Conservation (phyloP, 345 rosid species). For the Sisymbrium altissimum region DNA sequence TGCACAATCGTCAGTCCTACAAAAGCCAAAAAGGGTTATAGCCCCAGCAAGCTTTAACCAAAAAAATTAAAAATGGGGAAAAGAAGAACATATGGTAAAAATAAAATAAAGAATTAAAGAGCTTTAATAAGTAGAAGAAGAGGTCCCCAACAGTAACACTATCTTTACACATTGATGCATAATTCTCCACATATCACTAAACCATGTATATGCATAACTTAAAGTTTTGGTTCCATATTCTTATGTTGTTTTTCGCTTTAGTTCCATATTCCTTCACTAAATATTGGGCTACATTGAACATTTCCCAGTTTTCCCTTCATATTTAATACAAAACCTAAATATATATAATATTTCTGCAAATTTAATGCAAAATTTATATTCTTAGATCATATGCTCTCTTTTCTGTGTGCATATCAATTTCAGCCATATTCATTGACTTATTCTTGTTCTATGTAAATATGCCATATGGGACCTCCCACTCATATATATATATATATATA, state of each 20-base stretch:
- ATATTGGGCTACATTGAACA: slow-evolving; percentile 18
- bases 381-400: slow-evolving; percentile 9
- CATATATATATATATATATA: too few relatives aligned
- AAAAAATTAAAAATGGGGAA: slow-evolving; percentile 16
- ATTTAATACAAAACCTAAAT: background rate
- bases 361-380: slow-evolving; percentile 16
- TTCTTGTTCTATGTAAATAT: slow-evolving; percentile 31
- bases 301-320: slow-evolving; percentile 1
- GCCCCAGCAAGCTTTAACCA: slow-evolving; percentile 48
- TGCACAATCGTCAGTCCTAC: slow-evolving; percentile 81
- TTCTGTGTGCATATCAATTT: slow-evolving; percentile 18
- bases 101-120: slow-evolving; percentile 30
- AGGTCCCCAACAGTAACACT: slow-evolving; percentile 53
- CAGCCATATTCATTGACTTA: slow-evolving; percentile 36
- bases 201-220: slow-evolving; percentile 18
- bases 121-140: slow-evolving; percentile 36
- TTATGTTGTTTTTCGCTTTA: background rate
- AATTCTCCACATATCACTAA: slow-evolving; percentile 34
- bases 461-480: slow-evolving; percentile 37
- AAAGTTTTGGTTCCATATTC: slow-evolving; percentile 35
- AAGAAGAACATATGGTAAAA: slow-evolving; percentile 32
- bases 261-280: slow-evolving; percentile 7
- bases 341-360: background rate
- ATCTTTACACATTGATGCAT: slow-evolving; percentile 48
- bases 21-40: slow-evolving; percentile 52